These are phyloP conservation scores for Lumnitzera littorea DNA, from an alignment of 345 rosid species.

Conservation along the genomic window DNA sequence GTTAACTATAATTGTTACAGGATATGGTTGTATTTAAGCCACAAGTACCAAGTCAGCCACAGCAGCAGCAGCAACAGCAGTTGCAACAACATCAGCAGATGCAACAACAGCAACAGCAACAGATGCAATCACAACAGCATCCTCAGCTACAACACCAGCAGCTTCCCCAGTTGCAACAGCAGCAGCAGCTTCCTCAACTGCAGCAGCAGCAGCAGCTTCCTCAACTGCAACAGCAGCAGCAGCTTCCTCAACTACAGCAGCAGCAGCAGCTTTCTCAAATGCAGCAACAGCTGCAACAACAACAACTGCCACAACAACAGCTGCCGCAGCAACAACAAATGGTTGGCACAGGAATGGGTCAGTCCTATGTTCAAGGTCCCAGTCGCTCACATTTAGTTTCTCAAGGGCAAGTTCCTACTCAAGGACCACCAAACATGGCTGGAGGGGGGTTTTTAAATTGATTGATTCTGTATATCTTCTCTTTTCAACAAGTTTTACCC, in stretches of 20 bases:
- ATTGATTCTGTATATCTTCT: neutral
- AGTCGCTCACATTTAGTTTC: slow-evolving; percentile 49
- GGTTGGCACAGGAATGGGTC: slow-evolving; percentile 71
- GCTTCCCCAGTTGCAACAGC: slow-evolving; percentile 25
- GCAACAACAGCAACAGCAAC: slow-evolving; percentile 22
- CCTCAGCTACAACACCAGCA: slow-evolving; percentile 28
- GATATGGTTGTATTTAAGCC: slow-evolving; percentile 98
- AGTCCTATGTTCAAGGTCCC: slow-evolving; percentile 68
- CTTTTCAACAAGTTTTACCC: too few relatives aligned
- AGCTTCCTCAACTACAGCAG: slow-evolving; percentile 20
- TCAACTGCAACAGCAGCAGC: slow-evolving; percentile 31
- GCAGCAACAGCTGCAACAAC: slow-evolving; percentile 22
- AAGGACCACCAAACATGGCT: slow-evolving; percentile 60
- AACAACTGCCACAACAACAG: slow-evolving; percentile 23
- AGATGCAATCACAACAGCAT: slow-evolving; percentile 38
- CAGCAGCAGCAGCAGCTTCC: slow-evolving; percentile 32
- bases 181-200: slow-evolving; percentile 18
- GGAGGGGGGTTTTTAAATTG: slow-evolving; percentile 62
- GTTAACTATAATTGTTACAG: slow-evolving; percentile 23
- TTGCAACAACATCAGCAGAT: slow-evolving; percentile 20
- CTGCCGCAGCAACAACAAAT: slow-evolving; percentile 52
- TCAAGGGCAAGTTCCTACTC: slow-evolving; percentile 65
- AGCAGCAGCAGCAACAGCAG: slow-evolving; percentile 23
- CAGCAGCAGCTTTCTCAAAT: slow-evolving; percentile 33
- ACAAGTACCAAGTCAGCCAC: slow-evolving; percentile 69